Evolutionary conservation across 1,139 yeast genomes (phyloP).

Genomic region (Kodamaea alishanica): DNA sequence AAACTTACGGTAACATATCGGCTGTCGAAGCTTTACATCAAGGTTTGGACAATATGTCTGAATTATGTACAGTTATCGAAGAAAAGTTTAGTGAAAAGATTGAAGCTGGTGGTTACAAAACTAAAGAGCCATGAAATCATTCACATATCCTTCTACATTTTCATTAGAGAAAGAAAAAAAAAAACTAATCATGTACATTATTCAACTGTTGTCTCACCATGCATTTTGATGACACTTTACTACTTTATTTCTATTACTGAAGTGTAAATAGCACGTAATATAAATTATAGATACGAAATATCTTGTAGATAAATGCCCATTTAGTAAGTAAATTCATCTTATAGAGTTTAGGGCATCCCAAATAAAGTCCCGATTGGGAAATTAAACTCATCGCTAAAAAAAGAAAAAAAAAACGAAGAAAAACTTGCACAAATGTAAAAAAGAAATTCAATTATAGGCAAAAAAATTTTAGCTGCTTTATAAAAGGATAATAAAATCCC

Average conservation of each 20-base stretch:
- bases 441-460: neutral
- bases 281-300: neutral
- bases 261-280: conserved; percentile 1
- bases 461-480: conserved; percentile 6
- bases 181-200: neutral
- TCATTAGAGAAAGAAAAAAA: neutral
- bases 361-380: conserved; percentile 5
- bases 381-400: conserved; percentile 7
- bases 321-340: neutral
- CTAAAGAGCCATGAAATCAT: conserved; percentile 40
- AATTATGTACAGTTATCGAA: conserved; percentile 80
- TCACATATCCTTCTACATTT: no score
- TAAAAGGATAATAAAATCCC: conserved; percentile 5
- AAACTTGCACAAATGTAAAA: neutral
- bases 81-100: conserved; percentile 66
- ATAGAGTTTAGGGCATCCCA: neutral
- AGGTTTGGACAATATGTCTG: conserved; percentile 82
- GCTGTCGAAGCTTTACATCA: conserved; percentile 92
- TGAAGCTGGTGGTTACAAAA: conserved; percentile 47
- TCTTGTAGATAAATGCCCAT: neutral
- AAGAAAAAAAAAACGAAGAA: conserved; percentile 1
- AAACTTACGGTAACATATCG: conserved; percentile 84
- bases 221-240: no score
- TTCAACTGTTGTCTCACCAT: no score
- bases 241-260: neutral